A percentile compares a stretch with the other conserved stretches of the same genome.
These are phyloP conservation scores for Thermochaetoides thermophila DNA, from an alignment of 495 filamentous ascomycete species.

Conservation along the genomic window DNA sequence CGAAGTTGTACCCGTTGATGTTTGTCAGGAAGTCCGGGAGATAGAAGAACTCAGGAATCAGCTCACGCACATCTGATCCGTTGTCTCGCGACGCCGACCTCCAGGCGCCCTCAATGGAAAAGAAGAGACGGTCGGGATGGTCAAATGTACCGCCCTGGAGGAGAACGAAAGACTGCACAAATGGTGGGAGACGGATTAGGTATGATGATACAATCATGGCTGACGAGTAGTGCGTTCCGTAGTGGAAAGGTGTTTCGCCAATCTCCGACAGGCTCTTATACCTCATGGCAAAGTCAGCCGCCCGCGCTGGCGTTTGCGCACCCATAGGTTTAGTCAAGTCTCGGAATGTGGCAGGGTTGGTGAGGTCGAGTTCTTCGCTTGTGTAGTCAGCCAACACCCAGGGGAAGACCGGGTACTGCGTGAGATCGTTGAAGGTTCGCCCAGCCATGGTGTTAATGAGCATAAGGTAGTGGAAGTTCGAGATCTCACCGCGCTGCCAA, in stretches of 20 bases:
- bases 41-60: slow-evolving; percentile 95
- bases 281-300: slow-evolving; percentile 62
- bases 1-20: slow-evolving; percentile 87
- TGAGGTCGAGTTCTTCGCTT: slow-evolving; percentile 83
- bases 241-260: slow-evolving; percentile 84
- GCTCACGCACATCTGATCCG: slow-evolving; percentile 83
- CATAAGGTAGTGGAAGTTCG: slow-evolving; percentile 98
- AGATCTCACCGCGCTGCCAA: slow-evolving; percentile 90
- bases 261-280: slow-evolving; percentile 87
- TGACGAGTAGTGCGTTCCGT: slow-evolving; percentile 96
- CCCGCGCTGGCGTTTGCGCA: slow-evolving; percentile 63
- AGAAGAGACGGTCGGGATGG: slow-evolving; percentile 88
- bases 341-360: slow-evolving; percentile 68
- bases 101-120: slow-evolving; percentile 85
- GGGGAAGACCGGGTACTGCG: slow-evolving; percentile 95
- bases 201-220: slow-evolving; percentile 98
- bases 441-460: slow-evolving; percentile 94
- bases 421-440: slow-evolving; percentile 93
- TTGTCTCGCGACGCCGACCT: slow-evolving; percentile 76
- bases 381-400: slow-evolving; percentile 96
- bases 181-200: slow-evolving; percentile 85
- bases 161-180: slow-evolving; percentile 93
- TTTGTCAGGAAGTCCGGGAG: slow-evolving; percentile 88
- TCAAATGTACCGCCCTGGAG: slow-evolving; percentile 94
- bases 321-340: slow-evolving; percentile 96